Evolutionary conservation across 2,329 filamentous ascomycete genomes (phyloP).

Genomic region (Beauveria sp.): DNA sequence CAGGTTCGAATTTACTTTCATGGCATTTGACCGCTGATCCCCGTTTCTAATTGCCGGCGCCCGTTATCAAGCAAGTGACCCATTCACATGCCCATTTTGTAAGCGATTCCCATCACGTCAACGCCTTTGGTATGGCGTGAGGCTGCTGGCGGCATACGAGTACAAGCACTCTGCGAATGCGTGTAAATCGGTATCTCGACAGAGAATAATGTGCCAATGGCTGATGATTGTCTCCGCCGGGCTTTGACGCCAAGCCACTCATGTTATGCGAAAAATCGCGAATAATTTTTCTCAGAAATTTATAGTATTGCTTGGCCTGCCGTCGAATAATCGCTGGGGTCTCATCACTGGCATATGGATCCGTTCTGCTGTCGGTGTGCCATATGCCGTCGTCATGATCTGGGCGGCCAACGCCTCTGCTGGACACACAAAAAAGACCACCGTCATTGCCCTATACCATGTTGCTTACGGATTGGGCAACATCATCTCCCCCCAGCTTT

Average conservation of each 20-base stretch:
- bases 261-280: too few species aligned
- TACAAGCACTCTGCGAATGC: neutral
- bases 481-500: slow-evolving; percentile 29
- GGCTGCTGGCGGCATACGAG: neutral
- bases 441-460: slow-evolving; percentile 30
- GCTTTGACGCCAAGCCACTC: neutral
- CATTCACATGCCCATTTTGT: neutral
- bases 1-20: too few species aligned
- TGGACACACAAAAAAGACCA: slow-evolving; percentile 35
- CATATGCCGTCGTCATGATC: slow-evolving; percentile 17
- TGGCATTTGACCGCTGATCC: too few species aligned
- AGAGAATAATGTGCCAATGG: neutral
- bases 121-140: slow-evolving; percentile 11
- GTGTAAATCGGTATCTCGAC: neutral
- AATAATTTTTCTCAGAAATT: too few species aligned
- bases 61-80: neutral
- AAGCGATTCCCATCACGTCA: slow-evolving; percentile 13
- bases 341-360: slow-evolving; percentile 15
- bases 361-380: slow-evolving; percentile 12
- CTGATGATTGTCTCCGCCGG: neutral
- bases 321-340: slow-evolving; percentile 14
- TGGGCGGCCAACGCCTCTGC: slow-evolving; percentile 15
- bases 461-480: slow-evolving; percentile 27
- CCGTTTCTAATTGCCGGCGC: neutral
- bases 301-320: neutral